phyloP scores from a whole-genome alignment of 495 filamentous ascomycete genomes.

The Aspergillus bertholletiae region DNA sequence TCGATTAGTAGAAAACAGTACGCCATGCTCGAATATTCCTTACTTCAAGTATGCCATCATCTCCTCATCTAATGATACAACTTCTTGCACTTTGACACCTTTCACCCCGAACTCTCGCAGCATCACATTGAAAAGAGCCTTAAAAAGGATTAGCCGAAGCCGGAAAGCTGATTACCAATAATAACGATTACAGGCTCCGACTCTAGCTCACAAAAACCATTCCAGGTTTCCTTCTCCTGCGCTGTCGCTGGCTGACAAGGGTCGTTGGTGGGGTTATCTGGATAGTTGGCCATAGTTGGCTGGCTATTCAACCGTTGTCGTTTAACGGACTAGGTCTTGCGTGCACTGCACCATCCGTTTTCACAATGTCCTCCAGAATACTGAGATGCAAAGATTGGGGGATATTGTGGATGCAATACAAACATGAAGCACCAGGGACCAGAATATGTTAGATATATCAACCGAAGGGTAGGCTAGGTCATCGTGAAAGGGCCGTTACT shows the following conservation, averaged over 20 bases:
- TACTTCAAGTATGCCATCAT: constrained; percentile 64
- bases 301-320: constrained; percentile 27
- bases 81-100: constrained; percentile 71
- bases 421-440: too few relatives aligned
- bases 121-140: constrained; percentile 84
- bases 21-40: constrained; percentile 6
- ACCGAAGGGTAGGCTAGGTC: too few relatives aligned
- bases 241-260: constrained; percentile 34
- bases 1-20: background rate
- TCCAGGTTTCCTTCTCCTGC: constrained; percentile 51
- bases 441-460: too few relatives aligned
- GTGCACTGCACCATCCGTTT: background rate
- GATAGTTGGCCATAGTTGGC: constrained; percentile 2
- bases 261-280: constrained; percentile 19
- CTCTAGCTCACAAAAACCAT: constrained; percentile 85
- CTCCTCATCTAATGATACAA: constrained; percentile 70
- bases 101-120: constrained; percentile 72
- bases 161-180: background rate
- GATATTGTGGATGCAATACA: too few relatives aligned
- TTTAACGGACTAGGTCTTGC: constrained; percentile 34
- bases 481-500: too few relatives aligned
- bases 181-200: constrained; percentile 69
- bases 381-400: too few relatives aligned
- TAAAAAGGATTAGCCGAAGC: background rate
- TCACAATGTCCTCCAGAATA: too few relatives aligned